These are phyloP conservation scores for Flaveria ramosissima DNA, from an alignment of 129 eudicot species.

Conservation along the genomic window DNA sequence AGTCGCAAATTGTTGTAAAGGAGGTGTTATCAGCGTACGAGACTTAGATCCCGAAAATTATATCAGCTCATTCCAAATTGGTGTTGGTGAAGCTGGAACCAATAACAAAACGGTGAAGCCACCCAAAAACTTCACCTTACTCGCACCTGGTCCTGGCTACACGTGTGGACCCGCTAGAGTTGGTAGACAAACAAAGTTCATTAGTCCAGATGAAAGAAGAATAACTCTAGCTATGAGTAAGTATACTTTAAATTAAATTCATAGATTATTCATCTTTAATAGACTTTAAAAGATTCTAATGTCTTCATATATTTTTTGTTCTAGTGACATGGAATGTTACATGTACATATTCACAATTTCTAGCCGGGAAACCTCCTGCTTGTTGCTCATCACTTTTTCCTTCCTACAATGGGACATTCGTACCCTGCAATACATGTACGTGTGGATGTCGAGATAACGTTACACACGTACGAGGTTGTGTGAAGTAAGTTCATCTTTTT, in stretches of 20 bases:
- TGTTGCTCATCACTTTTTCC: slow-evolving; percentile 93
- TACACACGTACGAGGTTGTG: slow-evolving; percentile 80
- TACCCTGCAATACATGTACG: slow-evolving; percentile 85
- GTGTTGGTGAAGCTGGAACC: slow-evolving; percentile 91
- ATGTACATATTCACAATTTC: slow-evolving; percentile 89
- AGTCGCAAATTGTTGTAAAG: slow-evolving; percentile 91
- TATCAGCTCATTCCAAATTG: slow-evolving; percentile 77
- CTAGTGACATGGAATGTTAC: slow-evolving; percentile 98
- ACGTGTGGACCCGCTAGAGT: slow-evolving; percentile 86
- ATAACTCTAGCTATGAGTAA: slow-evolving; percentile 94
- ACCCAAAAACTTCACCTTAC: slow-evolving; percentile 82
- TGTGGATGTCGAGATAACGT: slow-evolving; percentile 87
- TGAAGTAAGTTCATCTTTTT: slow-evolving; percentile 49
- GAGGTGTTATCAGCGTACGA: slow-evolving; percentile 89
- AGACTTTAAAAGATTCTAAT: slow-evolving; percentile 15
- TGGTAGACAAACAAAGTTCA: slow-evolving; percentile 64
- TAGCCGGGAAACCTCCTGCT: slow-evolving; percentile 85
- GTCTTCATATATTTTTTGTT: slow-evolving; percentile 19
- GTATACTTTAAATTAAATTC: slow-evolving; percentile 26
- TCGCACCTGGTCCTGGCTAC: slow-evolving; percentile 90
- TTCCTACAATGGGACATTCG: slow-evolving; percentile 82
- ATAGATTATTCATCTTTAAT: background rate
- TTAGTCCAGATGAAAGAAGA: slow-evolving; percentile 72
- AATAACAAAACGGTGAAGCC: slow-evolving; percentile 77
- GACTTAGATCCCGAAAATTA: slow-evolving; percentile 72